Percentiles rank a stretch among this genome's conserved stretches.
phyloP scores from a whole-genome alignment of 768 basidiomycete species.

The Tulasnella sp. region DNA sequence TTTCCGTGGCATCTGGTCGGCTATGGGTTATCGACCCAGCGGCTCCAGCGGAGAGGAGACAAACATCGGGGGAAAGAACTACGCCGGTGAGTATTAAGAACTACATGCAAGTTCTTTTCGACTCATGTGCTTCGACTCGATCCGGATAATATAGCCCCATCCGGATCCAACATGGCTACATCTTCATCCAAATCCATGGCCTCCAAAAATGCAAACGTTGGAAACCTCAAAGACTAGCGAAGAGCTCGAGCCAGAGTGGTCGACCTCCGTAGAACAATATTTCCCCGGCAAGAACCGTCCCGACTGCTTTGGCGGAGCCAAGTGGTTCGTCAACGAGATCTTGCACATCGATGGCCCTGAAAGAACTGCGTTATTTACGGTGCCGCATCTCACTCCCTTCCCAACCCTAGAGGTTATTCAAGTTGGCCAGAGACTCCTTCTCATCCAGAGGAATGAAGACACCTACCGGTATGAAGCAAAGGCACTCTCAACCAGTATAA shows the following conservation, averaged over 20 bases:
- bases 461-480: neutral
- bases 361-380: neutral
- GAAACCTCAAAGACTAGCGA: neutral
- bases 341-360: neutral
- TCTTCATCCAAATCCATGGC: neutral
- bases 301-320: constrained; percentile 1
- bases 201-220: neutral
- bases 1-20: neutral
- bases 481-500: neutral
- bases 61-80: neutral
- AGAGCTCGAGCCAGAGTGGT: neutral
- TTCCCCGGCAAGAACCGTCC: constrained; percentile 1
- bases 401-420: neutral
- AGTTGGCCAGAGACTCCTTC: neutral
- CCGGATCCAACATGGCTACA: neutral
- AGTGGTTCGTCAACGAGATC: constrained; percentile 2
- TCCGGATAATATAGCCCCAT: neutral
- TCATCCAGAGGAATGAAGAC: neutral
- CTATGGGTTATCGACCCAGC: neutral
- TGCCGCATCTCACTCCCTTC: neutral
- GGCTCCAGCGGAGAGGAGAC: neutral
- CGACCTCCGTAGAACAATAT: neutral
- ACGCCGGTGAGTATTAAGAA: neutral
- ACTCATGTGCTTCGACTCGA: neutral
- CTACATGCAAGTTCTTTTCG: neutral